Percentiles rank a stretch among this genome's conserved stretches.
Evolutionary conservation across 208 protist species (phyloP).

Genomic region (Trichomonas gallinae): DNA sequence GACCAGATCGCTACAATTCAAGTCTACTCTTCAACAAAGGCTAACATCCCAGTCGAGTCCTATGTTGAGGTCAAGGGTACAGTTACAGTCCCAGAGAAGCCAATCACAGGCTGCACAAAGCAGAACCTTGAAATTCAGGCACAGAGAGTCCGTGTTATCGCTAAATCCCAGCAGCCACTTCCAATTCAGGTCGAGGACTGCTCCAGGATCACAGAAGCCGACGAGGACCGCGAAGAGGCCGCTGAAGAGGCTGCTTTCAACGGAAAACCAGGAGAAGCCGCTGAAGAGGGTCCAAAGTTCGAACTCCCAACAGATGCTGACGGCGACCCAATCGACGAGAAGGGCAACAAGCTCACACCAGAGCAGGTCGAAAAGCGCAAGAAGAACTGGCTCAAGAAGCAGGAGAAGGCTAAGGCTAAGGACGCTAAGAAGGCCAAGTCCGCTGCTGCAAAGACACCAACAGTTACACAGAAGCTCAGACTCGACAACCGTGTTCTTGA

Average conservation of each 20-base stretch:
- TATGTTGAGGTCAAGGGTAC: slow-evolving; percentile 24
- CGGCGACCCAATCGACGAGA: not conserved
- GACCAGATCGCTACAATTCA: slow-evolving; percentile 24
- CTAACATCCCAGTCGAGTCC: slow-evolving; percentile 29
- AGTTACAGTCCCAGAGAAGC: not conserved
- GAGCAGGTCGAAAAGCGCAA: not conserved
- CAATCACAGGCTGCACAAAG: slow-evolving; percentile 23
- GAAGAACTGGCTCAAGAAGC: not conserved
- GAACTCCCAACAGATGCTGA: not conserved
- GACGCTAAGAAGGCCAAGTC: not conserved
- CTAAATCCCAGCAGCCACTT: not conserved
- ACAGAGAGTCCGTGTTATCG: not conserved
- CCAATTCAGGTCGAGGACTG: slow-evolving; percentile 8
- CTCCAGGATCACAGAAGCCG: not conserved
- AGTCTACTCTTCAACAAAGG: not conserved
- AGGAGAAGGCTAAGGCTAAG: not conserved
- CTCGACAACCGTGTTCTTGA: slow-evolving; percentile 37
- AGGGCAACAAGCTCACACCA: not conserved
- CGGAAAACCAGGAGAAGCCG: not conserved
- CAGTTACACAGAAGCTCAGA: slow-evolving; percentile 21
- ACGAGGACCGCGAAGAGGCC: not conserved
- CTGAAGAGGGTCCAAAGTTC: not conserved
- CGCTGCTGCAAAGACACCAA: not conserved
- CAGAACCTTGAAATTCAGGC: slow-evolving; percentile 24
- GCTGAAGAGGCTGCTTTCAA: slow-evolving; percentile 5